Evolutionary conservation across 2,329 filamentous ascomycete species (phyloP), one percentile per base, ranked within the genome.

Genomic region (Penicillium sp.): DNA sequence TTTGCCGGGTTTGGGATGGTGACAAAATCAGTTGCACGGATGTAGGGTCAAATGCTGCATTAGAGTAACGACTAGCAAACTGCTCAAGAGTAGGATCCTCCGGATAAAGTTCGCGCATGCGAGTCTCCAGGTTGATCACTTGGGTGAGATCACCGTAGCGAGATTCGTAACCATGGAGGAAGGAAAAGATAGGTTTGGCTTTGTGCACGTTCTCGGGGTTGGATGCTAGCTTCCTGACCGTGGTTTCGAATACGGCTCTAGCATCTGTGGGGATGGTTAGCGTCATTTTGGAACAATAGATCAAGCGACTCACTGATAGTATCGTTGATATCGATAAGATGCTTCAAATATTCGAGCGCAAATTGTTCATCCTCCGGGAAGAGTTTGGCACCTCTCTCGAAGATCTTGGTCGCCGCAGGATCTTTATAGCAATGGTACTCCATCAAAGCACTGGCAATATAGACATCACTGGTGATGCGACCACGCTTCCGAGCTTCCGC

Each of bases 361-460:
- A 97, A 97, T 50, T 84, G 80, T 67, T 95, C 91, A 63, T 97
- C 92, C 41, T 95, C 89, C 0, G 92, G 92, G 65, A 97, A 99
- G 11, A 99, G 77, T 64, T 89, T 93, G 56, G 92, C 84, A 16
- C 93, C 93, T 38, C 92, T 87, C 67, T 99, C 93, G 59, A 97
- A 95, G 52, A 99, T 97, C 73, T 93, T 96, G 36, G 87, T 88
- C 1, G 91, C 92, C 0, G 93, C 89, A 0, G 86, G 82, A 62
- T 97, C 93, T 64, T 95, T 93, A 71, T 99, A 99, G 59, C 95
- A 95, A 60, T 95, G 86, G 66, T 93, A 92, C 69, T 99, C 93
- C 64, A 99, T 88, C 51, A 95, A 78, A 13, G 95, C 93, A 59
- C 89, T 89, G 1, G 90, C 90, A 46, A 96, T 88, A 65, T 99